Conservation (phyloP, 2,329 filamentous ascomycete species). For the Amylocarpus encephaloides region DNA sequence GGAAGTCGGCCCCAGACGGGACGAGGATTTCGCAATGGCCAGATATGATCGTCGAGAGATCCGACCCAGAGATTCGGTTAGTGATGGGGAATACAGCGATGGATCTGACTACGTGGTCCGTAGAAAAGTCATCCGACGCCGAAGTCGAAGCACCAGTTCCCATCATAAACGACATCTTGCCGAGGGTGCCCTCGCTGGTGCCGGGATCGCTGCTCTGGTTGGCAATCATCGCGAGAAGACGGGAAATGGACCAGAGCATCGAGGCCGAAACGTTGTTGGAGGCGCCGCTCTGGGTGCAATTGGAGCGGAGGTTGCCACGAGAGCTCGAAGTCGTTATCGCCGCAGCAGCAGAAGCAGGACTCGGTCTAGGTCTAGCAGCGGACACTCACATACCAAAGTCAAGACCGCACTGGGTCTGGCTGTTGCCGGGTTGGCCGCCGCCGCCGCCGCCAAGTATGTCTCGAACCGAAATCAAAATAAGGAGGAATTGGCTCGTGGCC, state of each 20-base stretch:
- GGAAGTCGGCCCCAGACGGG: conserved; percentile 19
- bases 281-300: conserved; percentile 58
- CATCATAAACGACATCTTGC: conserved; percentile 55
- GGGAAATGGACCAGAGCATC: conserved; percentile 26
- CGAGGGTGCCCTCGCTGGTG: conserved; percentile 59
- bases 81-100: conserved; percentile 39
- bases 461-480: conserved; percentile 54
- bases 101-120: conserved; percentile 39
- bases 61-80: conserved; percentile 25
- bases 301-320: conserved; percentile 53
- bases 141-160: conserved; percentile 42
- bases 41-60: conserved; percentile 37
- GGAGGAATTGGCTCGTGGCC: conserved; percentile 50
- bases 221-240: conserved; percentile 45
- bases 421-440: conserved; percentile 56
- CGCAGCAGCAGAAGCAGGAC: conserved; percentile 41
- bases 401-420: conserved; percentile 58
- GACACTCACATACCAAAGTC: conserved; percentile 41
- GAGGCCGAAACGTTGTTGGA: conserved; percentile 31
- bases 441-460: conserved; percentile 59
- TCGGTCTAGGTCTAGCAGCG: conserved; percentile 33
- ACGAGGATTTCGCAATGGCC: conserved; percentile 24
- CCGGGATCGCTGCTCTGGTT: conserved; percentile 54
- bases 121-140: conserved; percentile 39
- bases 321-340: conserved; percentile 55